Conservation (phyloP, 768 basidiomycete species). For the Calocera cornea region DNA sequence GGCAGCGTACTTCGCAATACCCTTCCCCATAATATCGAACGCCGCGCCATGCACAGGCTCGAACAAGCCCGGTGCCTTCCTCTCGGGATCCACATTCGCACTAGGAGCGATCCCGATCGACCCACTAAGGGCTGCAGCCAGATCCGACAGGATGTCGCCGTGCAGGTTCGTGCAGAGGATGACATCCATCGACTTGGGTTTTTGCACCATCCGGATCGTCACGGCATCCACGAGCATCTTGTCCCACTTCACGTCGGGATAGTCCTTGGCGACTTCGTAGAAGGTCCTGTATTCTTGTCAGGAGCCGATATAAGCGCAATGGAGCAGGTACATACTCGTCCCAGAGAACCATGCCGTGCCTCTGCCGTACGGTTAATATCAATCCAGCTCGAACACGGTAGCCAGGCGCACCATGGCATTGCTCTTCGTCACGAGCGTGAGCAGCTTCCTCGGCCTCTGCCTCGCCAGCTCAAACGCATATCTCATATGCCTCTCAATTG, state of each 20-base stretch:
- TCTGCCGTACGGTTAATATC: background rate
- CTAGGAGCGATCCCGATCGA: constrained; percentile 46
- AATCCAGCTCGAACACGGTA: background rate
- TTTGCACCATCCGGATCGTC: constrained; percentile 32
- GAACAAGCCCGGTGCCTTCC: constrained; percentile 36
- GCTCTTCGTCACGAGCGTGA: constrained; percentile 42
- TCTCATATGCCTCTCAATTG: constrained; percentile 36
- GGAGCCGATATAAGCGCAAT: background rate
- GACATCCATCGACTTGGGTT: constrained; percentile 42
- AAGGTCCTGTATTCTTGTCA: constrained; percentile 15
- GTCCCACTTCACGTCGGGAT: constrained; percentile 37
- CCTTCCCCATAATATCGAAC: constrained; percentile 42
- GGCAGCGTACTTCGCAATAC: constrained; percentile 31
- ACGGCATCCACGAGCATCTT: constrained; percentile 42
- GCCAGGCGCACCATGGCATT: constrained; percentile 29
- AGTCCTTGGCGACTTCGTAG: constrained; percentile 37
- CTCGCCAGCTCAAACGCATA: constrained; percentile 43
- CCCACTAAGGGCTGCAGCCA: constrained; percentile 41
- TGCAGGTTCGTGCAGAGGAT: constrained; percentile 44
- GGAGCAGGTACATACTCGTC: constrained; percentile 14
- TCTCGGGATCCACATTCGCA: constrained; percentile 35
- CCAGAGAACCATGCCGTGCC: constrained; percentile 23
- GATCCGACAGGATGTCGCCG: constrained; percentile 43
- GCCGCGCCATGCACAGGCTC: constrained; percentile 47
- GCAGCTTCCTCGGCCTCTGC: constrained; percentile 34